phyloP scores from a whole-genome alignment of 78 protist species.

The Dictyostelium citrinum region DNA sequence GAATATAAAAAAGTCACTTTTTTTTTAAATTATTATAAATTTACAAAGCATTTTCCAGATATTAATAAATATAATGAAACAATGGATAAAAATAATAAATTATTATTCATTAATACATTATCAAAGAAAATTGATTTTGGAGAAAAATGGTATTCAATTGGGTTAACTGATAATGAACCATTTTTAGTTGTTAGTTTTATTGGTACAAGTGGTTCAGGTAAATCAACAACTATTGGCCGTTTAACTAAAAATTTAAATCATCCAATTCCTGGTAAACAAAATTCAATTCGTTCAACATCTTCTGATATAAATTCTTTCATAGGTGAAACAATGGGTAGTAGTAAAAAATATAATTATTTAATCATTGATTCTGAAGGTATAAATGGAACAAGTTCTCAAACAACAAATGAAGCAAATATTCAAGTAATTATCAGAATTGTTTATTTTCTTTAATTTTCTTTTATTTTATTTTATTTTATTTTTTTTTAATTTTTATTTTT shows the following conservation, averaged over 20 bases:
- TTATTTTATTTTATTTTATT: too few relatives aligned
- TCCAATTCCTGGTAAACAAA: background rate
- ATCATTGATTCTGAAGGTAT: background rate
- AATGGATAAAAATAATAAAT: background rate
- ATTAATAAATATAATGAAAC: background rate
- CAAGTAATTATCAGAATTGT: background rate
- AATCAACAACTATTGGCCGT: background rate
- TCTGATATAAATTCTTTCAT: background rate
- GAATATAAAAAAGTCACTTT: background rate
- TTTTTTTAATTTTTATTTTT: too few relatives aligned
- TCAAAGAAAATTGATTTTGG: background rate
- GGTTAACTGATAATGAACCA: background rate
- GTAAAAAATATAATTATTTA: background rate
- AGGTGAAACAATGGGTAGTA: background rate
- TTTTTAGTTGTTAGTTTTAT: slow-evolving; percentile 1
- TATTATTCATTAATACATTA: background rate
- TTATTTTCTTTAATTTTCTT: background rate
- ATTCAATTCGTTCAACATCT: background rate
- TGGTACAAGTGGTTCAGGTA: slow-evolving; percentile 16
- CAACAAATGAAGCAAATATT: background rate
- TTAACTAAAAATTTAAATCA: background rate
- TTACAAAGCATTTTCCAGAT: too few relatives aligned
- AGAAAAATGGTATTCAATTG: background rate
- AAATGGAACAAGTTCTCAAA: background rate
- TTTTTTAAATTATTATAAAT: background rate